Percentiles rank a stretch among this genome's conserved stretches.
Evolutionary conservation across 371 early-diverging fungal species (phyloP).

Genomic region (Fennellomyces sp.): DNA sequence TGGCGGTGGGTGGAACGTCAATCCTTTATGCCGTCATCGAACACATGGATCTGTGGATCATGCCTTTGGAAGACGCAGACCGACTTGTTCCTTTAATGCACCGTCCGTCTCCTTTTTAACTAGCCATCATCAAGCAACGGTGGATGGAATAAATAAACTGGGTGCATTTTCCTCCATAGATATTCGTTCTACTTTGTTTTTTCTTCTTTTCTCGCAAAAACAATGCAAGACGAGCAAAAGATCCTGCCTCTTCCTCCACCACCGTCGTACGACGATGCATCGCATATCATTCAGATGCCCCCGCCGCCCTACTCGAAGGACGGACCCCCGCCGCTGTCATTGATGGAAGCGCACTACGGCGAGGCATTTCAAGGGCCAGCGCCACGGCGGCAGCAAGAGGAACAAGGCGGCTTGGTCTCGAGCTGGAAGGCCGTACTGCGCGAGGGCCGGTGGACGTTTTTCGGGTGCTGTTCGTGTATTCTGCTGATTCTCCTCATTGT

Average conservation of each 20-base stretch:
- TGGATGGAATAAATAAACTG: too few relatives aligned
- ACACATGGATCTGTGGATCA: too few relatives aligned
- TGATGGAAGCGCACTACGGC: neutral
- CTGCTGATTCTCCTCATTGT: neutral
- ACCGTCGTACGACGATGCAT: neutral
- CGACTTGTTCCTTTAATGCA: too few relatives aligned
- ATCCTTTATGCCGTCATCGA: too few relatives aligned
- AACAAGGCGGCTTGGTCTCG: neutral
- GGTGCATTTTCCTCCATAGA: too few relatives aligned
- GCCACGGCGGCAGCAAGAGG: neutral
- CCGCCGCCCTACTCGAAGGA: neutral
- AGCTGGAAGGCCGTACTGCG: slow-evolving; percentile 9
- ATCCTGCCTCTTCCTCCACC: neutral
- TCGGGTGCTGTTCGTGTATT: slow-evolving; percentile 11
- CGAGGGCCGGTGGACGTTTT: slow-evolving; percentile 12
- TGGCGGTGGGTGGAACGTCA: too few relatives aligned
- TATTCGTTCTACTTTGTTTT: too few relatives aligned
- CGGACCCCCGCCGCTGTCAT: neutral
- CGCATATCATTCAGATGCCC: slow-evolving; percentile 1
- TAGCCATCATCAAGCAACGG: too few relatives aligned
- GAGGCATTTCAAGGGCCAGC: neutral
- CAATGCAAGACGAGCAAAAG: too few relatives aligned
- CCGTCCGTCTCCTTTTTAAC: too few relatives aligned
- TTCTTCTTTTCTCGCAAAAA: too few relatives aligned
- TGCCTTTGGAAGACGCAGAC: too few relatives aligned